These are phyloP conservation scores for Nitzschia sp. DNA, from an alignment of 108 stramenopile genomes.

Conservation along the genomic window DNA sequence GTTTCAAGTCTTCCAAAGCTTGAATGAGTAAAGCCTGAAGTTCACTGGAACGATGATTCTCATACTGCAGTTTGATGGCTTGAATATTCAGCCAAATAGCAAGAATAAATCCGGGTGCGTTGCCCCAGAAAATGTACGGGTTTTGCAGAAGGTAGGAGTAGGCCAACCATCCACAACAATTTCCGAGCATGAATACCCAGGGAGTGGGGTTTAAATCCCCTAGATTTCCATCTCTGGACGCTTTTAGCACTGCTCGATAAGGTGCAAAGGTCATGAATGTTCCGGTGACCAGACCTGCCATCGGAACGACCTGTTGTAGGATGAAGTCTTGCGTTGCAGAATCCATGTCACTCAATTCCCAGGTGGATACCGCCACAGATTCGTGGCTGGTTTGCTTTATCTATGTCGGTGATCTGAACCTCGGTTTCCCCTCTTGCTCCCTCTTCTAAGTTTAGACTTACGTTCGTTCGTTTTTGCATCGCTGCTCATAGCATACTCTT, in stretches of 20 bases:
- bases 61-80: slow-evolving; percentile 69
- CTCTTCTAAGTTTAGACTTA: too few species aligned
- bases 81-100: slow-evolving; percentile 66
- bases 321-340: not conserved
- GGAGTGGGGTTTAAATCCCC: slow-evolving; percentile 76
- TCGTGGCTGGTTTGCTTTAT: too few species aligned
- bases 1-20: not conserved
- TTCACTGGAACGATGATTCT: slow-evolving; percentile 35
- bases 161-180: slow-evolving; percentile 65
- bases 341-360: too few species aligned
- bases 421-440: too few species aligned
- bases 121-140: slow-evolving; percentile 62
- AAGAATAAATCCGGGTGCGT: slow-evolving; percentile 54
- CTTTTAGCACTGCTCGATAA: not conserved
- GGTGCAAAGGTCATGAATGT: not conserved
- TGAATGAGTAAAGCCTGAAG: not conserved
- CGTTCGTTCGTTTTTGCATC: too few species aligned
- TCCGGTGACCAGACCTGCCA: not conserved
- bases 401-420: too few species aligned
- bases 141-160: slow-evolving; percentile 66
- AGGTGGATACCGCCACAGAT: too few species aligned
- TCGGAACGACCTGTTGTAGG: not conserved
- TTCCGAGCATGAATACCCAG: slow-evolving; percentile 76
- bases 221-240: slow-evolving; percentile 17
- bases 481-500: too few species aligned